Conservation (phyloP, 495 filamentous ascomycete species). For the Parathielavia appendiculata region DNA sequence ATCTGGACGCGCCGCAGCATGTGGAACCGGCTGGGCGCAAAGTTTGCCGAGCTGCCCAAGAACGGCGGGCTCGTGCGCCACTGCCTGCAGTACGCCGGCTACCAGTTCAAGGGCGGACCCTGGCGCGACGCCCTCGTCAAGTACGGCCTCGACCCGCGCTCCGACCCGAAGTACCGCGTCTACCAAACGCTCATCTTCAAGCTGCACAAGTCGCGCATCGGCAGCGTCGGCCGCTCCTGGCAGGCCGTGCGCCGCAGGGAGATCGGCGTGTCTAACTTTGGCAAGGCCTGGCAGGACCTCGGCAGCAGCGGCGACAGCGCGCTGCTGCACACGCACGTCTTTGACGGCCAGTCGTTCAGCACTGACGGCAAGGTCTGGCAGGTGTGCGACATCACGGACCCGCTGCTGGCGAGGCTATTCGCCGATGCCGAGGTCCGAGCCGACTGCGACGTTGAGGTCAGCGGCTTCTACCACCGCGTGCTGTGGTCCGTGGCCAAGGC, state of each 20-base stretch:
- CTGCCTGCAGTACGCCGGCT: conserved; percentile 71
- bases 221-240: conserved; percentile 44
- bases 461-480: conserved; percentile 79
- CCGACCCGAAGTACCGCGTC: conserved; percentile 62
- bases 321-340: conserved; percentile 60
- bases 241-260: conserved; percentile 33
- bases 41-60: conserved; percentile 35
- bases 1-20: conserved; percentile 82
- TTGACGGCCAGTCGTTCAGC: conserved; percentile 64
- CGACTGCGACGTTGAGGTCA: conserved; percentile 52
- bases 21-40: conserved; percentile 57
- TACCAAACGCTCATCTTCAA: conserved; percentile 89
- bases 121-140: conserved; percentile 82
- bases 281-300: conserved; percentile 32
- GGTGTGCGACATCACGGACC: conserved; percentile 84
- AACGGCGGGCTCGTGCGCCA: conserved; percentile 52
- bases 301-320: conserved; percentile 33
- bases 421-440: conserved; percentile 41
- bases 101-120: conserved; percentile 83
- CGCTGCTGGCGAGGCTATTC: conserved; percentile 55
- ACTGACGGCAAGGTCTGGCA: conserved; percentile 86
- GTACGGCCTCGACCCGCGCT: conserved; percentile 81
- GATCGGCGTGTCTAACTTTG: conserved; percentile 31
- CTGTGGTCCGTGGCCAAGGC: conserved; percentile 73
- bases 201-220: conserved; percentile 42